A percentile compares a stretch with the other conserved stretches of the same genome.
Evolutionary conservation across 2,329 filamentous ascomycete species (phyloP).

Genomic region (Penicillium expansum): DNA sequence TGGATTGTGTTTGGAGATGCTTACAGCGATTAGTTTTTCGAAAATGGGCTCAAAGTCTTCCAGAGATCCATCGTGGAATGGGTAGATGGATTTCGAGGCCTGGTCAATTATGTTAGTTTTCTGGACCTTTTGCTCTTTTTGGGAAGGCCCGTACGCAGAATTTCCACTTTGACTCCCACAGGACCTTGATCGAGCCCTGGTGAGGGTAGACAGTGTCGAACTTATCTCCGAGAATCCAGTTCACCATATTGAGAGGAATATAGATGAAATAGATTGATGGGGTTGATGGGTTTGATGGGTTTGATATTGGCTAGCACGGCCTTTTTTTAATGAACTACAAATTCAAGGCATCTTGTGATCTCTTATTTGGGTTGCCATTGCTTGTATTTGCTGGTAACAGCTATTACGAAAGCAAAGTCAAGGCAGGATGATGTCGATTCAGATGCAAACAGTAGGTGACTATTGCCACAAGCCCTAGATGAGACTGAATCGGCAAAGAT

Average conservation of each 20-base stretch:
- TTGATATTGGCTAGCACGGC: too few relatives aligned
- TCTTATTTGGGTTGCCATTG: not conserved
- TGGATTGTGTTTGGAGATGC: slow-evolving; percentile 5
- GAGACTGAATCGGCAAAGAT: not conserved
- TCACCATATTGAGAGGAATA: slow-evolving; percentile 17
- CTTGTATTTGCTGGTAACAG: not conserved
- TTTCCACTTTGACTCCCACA: slow-evolving; percentile 78
- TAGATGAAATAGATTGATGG: not conserved
- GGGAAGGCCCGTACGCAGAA: slow-evolving; percentile 51
- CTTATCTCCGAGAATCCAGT: slow-evolving; percentile 45
- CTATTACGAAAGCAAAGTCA: not conserved
- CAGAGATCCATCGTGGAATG: slow-evolving; percentile 69
- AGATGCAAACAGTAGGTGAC: slow-evolving; percentile 1
- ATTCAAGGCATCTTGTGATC: not conserved
- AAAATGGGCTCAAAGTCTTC: slow-evolving; percentile 71
- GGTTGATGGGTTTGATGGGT: too few relatives aligned
- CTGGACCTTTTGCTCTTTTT: not conserved
- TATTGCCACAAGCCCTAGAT: not conserved
- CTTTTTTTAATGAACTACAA: not conserved
- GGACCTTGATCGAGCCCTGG: slow-evolving; percentile 57
- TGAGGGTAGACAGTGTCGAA: slow-evolving; percentile 54
- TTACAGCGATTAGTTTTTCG: slow-evolving; percentile 57
- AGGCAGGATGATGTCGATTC: not conserved
- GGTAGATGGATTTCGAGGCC: slow-evolving; percentile 64
- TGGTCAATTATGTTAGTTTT: slow-evolving; percentile 20